Percentiles rank a stretch among this genome's conserved stretches.
These are phyloP conservation scores for Dissophora ornata DNA, from an alignment of 192 early-diverging fungal genomes.

Conservation along the genomic window DNA sequence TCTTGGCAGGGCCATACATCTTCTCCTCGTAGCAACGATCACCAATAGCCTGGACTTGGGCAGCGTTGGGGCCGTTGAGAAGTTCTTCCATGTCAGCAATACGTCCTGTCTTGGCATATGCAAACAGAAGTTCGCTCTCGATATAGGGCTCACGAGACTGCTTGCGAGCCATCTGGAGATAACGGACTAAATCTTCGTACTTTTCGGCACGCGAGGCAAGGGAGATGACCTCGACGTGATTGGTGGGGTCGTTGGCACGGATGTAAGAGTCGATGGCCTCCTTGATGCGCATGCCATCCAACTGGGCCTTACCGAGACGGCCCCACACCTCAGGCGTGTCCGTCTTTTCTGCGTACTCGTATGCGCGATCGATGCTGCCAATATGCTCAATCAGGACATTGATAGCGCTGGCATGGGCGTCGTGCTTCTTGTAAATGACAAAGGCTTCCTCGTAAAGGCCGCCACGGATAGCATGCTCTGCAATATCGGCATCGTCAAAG, in stretches of 20 bases:
- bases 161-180: slow-evolving; percentile 95
- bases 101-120: slow-evolving; percentile 95
- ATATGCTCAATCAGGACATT: slow-evolving; percentile 94
- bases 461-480: slow-evolving; percentile 91
- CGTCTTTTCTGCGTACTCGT: slow-evolving; percentile 94
- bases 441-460: slow-evolving; percentile 97
- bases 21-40: slow-evolving; percentile 95
- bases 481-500: slow-evolving; percentile 98
- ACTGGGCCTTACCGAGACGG: slow-evolving; percentile 93
- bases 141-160: slow-evolving; percentile 94
- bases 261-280: slow-evolving; percentile 98
- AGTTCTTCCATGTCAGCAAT: slow-evolving; percentile 95
- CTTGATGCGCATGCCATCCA: slow-evolving; percentile 89
- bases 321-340: slow-evolving; percentile 95
- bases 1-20: slow-evolving; percentile 93
- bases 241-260: slow-evolving; percentile 91
- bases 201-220: slow-evolving; percentile 86
- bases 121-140: slow-evolving; percentile 95
- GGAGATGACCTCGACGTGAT: slow-evolving; percentile 90
- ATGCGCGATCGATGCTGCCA: slow-evolving; percentile 92
- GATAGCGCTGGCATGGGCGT: slow-evolving; percentile 89
- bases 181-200: slow-evolving; percentile 95
- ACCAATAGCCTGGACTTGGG: slow-evolving; percentile 91
- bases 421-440: slow-evolving; percentile 94
- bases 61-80: slow-evolving; percentile 92